A percentile compares a stretch with the other conserved stretches of the same genome.
Evolutionary conservation across 1,139 yeast genomes (phyloP).

Genomic region (Scheffersomyces insectosa): DNA sequence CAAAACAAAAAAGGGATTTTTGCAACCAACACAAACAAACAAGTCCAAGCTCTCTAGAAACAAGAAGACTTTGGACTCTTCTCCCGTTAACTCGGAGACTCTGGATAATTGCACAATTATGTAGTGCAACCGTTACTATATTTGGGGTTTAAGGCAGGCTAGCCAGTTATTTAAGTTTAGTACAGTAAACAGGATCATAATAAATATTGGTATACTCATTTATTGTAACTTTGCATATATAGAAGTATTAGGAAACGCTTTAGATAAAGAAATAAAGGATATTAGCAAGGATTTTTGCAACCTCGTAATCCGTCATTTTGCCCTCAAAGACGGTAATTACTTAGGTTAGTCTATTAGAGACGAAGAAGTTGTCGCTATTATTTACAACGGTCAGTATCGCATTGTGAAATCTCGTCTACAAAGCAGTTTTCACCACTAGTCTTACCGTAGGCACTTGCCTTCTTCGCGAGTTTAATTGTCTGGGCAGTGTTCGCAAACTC

Average conservation of each 20-base stretch:
- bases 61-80: neutral
- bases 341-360: too few relatives aligned
- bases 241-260: too few relatives aligned
- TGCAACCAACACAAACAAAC: neutral
- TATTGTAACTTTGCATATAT: too few relatives aligned
- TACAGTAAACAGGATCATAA: neutral
- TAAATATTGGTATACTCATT: too few relatives aligned
- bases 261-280: too few relatives aligned
- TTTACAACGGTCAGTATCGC: conserved; percentile 33
- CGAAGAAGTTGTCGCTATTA: too few relatives aligned
- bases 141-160: neutral
- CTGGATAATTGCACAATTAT: conserved; percentile 3
- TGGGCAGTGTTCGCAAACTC: conserved; percentile 46
- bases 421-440: conserved; percentile 32
- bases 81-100: neutral
- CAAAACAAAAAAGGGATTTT: too few relatives aligned
- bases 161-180: neutral
- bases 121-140: neutral
- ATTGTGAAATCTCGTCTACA: conserved; percentile 38
- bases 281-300: too few relatives aligned
- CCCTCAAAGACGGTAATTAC: too few relatives aligned
- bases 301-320: too few relatives aligned
- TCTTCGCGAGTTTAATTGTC: conserved; percentile 6
- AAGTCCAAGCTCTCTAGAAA: neutral
- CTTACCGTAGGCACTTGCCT: conserved; percentile 33